Conservation (phyloP, 2,329 filamentous ascomycete species). For the Scorias spongiosa region DNA sequence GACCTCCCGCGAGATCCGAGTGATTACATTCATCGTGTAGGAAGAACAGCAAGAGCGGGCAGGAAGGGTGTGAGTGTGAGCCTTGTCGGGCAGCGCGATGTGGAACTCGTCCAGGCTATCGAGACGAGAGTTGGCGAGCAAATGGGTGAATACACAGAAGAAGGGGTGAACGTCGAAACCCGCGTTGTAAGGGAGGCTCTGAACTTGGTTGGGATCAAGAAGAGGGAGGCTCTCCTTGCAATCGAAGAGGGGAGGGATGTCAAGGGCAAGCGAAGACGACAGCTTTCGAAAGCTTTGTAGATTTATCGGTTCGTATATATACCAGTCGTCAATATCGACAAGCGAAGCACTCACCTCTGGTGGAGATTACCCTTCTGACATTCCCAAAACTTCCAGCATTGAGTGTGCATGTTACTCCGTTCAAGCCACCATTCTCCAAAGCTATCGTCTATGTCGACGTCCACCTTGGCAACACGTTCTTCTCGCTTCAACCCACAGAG, state of each 20-base stretch:
- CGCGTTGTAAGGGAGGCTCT: slow-evolving; percentile 71
- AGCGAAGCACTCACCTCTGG: neutral
- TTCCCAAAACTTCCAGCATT: slow-evolving; percentile 71
- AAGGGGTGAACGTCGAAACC: slow-evolving; percentile 86
- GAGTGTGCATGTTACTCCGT: slow-evolving; percentile 32
- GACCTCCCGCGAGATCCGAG: slow-evolving; percentile 89
- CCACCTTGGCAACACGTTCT: slow-evolving; percentile 63
- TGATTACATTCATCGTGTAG: slow-evolving; percentile 94
- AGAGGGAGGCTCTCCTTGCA: slow-evolving; percentile 76
- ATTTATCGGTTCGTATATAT: too few relatives aligned
- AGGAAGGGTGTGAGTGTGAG: slow-evolving; percentile 69
- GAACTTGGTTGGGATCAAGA: slow-evolving; percentile 89
- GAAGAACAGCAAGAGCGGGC: slow-evolving; percentile 86
- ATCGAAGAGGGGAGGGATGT: slow-evolving; percentile 89
- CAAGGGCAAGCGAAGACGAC: slow-evolving; percentile 52
- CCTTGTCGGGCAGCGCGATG: slow-evolving; percentile 84
- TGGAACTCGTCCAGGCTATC: slow-evolving; percentile 78
- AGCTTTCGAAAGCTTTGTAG: neutral
- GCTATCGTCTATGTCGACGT: slow-evolving; percentile 66
- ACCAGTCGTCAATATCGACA: too few relatives aligned
- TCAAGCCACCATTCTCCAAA: slow-evolving; percentile 97
- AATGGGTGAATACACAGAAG: slow-evolving; percentile 75
- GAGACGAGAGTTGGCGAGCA: slow-evolving; percentile 65
- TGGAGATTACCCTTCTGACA: neutral
- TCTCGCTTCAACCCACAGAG: slow-evolving; percentile 80